Percentiles rank a stretch among this genome's conserved stretches.
Conservation (phyloP, 768 basidiomycete species). For the Pleurotus ostreatus region DNA sequence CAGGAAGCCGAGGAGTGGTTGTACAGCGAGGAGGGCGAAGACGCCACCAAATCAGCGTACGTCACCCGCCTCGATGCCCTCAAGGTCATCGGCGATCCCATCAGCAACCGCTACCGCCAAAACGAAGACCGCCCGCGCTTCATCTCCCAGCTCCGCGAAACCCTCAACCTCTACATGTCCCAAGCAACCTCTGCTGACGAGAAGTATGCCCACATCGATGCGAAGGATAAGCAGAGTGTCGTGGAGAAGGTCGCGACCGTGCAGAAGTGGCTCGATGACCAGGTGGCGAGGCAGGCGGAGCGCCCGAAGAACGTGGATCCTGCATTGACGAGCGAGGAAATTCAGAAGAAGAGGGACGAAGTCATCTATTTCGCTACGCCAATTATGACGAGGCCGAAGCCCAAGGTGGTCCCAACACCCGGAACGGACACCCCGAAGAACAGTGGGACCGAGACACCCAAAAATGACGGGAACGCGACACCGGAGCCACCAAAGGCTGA, state of each 20-base stretch:
- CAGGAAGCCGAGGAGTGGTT: constrained; percentile 92
- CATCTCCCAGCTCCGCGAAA: constrained; percentile 76
- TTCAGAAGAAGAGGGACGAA: constrained; percentile 90
- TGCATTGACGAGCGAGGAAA: constrained; percentile 75
- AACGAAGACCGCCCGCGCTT: constrained; percentile 73
- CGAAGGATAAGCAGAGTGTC: constrained; percentile 80
- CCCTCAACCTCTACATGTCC: constrained; percentile 79
- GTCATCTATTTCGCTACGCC: constrained; percentile 85
- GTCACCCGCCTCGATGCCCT: constrained; percentile 77
- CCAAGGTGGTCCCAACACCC: constrained; percentile 60
- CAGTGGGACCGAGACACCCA: constrained; percentile 47
- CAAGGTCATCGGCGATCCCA: constrained; percentile 83
- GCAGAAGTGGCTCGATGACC: constrained; percentile 96
- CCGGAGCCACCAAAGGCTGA: constrained; percentile 31
- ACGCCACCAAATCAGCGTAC: constrained; percentile 94
- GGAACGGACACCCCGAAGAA: constrained; percentile 66
- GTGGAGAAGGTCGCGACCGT: constrained; percentile 88
- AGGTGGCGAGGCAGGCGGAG: constrained; percentile 83
- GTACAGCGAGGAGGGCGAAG: constrained; percentile 95
- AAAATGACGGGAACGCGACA: constrained; percentile 34
- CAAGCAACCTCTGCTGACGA: constrained; percentile 85
- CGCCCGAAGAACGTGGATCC: constrained; percentile 86
- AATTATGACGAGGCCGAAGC: constrained; percentile 91
- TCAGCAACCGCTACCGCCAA: constrained; percentile 81
- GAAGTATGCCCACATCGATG: constrained; percentile 84